A percentile compares a stretch with the other conserved stretches of the same genome.
Evolutionary conservation across 2,329 filamentous ascomycete genomes (phyloP).

Genomic region (Colletotrichum neosansevieriae): DNA sequence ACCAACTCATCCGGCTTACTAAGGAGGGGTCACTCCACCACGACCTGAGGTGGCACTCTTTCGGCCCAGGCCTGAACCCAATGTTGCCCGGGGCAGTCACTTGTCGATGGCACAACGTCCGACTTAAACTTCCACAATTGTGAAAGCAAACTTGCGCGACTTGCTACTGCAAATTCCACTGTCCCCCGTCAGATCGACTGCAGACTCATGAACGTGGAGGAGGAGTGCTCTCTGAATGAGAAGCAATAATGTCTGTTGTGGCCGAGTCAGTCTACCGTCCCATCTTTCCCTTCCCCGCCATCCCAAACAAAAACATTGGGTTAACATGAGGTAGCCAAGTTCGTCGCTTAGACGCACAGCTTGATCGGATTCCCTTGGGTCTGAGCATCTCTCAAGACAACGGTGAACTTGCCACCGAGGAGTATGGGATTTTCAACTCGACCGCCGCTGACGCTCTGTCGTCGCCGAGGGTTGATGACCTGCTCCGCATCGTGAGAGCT

Average conservation of each 20-base stretch:
- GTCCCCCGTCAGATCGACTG: constrained; percentile 1
- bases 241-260: constrained; percentile 57
- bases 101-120: constrained; percentile 36
- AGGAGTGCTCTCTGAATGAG: constrained; percentile 39
- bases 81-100: constrained; percentile 37
- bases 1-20: constrained; percentile 22
- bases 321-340: constrained; percentile 62
- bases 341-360: constrained; percentile 72
- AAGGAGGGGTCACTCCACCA: constrained; percentile 24
- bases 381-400: constrained; percentile 41
- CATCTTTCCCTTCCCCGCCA: constrained; percentile 23
- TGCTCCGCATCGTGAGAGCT: constrained; percentile 77
- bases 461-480: constrained; percentile 67
- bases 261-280: constrained; percentile 56
- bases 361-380: constrained; percentile 70
- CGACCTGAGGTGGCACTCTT: neutral
- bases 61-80: constrained; percentile 7
- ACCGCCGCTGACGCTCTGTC: constrained; percentile 57
- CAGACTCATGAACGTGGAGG: constrained; percentile 34
- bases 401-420: constrained; percentile 47
- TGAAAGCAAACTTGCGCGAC: constrained; percentile 28
- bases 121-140: constrained; percentile 19
- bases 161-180: constrained; percentile 21
- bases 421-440: constrained; percentile 46
- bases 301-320: constrained; percentile 31